phyloP scores from a whole-genome alignment of 305 asterid genomes.

The Solanum chacoense region DNA sequence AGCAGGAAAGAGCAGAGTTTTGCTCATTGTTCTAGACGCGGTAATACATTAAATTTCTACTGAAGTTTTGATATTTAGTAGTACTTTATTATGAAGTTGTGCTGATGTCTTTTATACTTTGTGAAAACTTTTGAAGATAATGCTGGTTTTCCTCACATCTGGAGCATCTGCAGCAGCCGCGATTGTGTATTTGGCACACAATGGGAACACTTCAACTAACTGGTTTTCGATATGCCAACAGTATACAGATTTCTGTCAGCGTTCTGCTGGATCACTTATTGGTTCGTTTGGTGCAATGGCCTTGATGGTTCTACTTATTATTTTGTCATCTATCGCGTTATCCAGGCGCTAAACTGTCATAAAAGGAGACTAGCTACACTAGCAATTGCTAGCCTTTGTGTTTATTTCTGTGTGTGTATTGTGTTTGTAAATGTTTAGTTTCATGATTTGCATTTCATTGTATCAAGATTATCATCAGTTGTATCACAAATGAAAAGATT shows the following conservation, averaged over 20 bases:
- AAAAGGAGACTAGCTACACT: not conserved
- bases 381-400: not conserved
- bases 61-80: not conserved
- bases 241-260: slow-evolving; percentile 49
- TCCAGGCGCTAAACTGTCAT: slow-evolving; percentile 15
- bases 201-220: slow-evolving; percentile 71
- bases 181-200: slow-evolving; percentile 71
- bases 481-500: not conserved
- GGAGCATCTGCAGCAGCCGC: slow-evolving; percentile 83
- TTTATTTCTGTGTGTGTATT: not conserved
- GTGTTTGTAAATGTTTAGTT: not conserved
- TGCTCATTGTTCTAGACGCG: slow-evolving; percentile 48
- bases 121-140: slow-evolving; percentile 23
- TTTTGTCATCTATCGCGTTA: slow-evolving; percentile 40
- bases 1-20: slow-evolving; percentile 44
- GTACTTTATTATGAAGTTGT: not conserved
- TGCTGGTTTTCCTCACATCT: slow-evolving; percentile 42
- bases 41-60: slow-evolving; percentile 13
- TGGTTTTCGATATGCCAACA: slow-evolving; percentile 73
- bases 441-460: not conserved
- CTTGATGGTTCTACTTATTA: slow-evolving; percentile 30
- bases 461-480: not conserved
- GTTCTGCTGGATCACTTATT: slow-evolving; percentile 49
- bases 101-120: not conserved
- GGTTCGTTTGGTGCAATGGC: slow-evolving; percentile 55